These are phyloP conservation scores for Ambrosia artemisiifolia DNA, from an alignment of 129 eudicot genomes.

Conservation along the genomic window DNA sequence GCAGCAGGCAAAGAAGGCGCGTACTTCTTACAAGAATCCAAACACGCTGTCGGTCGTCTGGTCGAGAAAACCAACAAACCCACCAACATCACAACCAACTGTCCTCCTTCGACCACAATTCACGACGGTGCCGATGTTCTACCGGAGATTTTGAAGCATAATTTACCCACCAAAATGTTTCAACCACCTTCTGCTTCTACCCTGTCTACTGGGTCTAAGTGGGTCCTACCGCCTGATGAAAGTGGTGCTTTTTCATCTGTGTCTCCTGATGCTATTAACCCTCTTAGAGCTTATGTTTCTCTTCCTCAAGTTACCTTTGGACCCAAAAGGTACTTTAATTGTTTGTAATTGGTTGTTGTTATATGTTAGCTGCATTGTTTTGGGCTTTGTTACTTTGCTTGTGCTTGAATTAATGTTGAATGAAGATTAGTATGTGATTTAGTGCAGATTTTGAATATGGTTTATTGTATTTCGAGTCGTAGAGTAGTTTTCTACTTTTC, in stretches of 20 bases:
- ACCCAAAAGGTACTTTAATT: conserved; percentile 62
- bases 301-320: conserved; percentile 92
- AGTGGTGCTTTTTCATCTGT: conserved; percentile 19
- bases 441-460: neutral
- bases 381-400: neutral
- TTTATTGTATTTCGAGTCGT: neutral
- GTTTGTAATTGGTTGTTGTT: no score
- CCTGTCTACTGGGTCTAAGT: conserved; percentile 51
- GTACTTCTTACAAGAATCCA: conserved; percentile 81
- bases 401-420: neutral
- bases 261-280: conserved; percentile 70
- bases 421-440: neutral
- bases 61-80: conserved; percentile 36
- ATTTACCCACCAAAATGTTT: conserved; percentile 61
- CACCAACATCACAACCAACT: conserved; percentile 4
- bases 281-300: conserved; percentile 70
- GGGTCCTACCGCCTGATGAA: conserved; percentile 48
- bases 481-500: neutral
- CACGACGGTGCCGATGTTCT: conserved; percentile 51
- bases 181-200: conserved; percentile 49
- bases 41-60: conserved; percentile 66
- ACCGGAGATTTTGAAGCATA: conserved; percentile 77
- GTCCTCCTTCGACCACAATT: conserved; percentile 3
- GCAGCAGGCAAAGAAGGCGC: conserved; percentile 80
- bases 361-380: no score